Evolutionary conservation across 208 protist species (phyloP).

Genomic region (Tetramitus jugosus): DNA sequence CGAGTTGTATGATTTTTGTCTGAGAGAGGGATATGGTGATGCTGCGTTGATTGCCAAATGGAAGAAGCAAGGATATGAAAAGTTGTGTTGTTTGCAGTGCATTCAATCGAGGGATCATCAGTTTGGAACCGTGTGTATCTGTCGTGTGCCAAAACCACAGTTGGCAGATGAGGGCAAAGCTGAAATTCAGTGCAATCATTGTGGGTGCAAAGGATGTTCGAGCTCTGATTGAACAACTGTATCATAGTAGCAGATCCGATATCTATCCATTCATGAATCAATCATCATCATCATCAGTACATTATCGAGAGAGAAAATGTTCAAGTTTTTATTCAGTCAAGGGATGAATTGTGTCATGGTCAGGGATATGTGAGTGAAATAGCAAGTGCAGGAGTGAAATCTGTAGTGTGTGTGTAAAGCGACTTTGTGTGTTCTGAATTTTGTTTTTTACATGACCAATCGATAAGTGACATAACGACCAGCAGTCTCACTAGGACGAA

Average conservation of each 20-base stretch:
- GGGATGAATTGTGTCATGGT: too few species aligned
- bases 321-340: too few species aligned
- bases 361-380: too few species aligned
- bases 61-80: constrained; percentile 69
- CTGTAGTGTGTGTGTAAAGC: too few species aligned
- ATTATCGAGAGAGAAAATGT: too few species aligned
- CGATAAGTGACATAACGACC: constrained; percentile 96
- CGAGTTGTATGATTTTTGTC: constrained; percentile 65
- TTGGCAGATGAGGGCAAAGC: constrained; percentile 34
- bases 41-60: constrained; percentile 67
- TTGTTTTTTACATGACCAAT: constrained; percentile 81
- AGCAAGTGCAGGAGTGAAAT: too few species aligned
- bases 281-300: too few species aligned
- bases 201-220: constrained; percentile 1
- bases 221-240: too few species aligned
- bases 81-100: constrained; percentile 60
- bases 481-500: constrained; percentile 87
- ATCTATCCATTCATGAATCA: too few species aligned
- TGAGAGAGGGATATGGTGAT: constrained; percentile 60
- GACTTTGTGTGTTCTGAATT: too few species aligned
- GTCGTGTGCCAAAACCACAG: constrained; percentile 52
- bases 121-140: constrained; percentile 58
- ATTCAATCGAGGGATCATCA: constrained; percentile 57
- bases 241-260: too few species aligned
- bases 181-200: neutral